phyloP scores from a whole-genome alignment of 345 rosid genomes.

The Ricinus communis region DNA sequence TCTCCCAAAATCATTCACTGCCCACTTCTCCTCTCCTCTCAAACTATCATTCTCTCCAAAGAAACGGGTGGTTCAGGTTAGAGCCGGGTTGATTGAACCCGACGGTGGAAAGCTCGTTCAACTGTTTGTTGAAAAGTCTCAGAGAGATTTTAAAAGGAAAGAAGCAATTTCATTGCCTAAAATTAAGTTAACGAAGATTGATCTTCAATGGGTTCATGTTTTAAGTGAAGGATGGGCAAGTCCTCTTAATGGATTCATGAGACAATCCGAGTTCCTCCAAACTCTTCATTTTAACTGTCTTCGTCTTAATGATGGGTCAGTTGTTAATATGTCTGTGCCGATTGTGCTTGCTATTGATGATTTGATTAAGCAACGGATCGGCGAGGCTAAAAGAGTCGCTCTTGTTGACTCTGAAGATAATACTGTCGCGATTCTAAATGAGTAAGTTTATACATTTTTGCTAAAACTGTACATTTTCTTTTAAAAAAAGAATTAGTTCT shows the following conservation, averaged over 20 bases:
- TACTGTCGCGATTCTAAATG: slow-evolving; percentile 68
- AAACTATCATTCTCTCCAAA: slow-evolving; percentile 33
- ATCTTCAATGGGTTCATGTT: slow-evolving; percentile 92
- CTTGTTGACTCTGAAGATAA: slow-evolving; percentile 68
- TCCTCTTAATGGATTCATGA: slow-evolving; percentile 94
- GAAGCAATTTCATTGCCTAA: slow-evolving; percentile 66
- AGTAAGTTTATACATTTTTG: slow-evolving; percentile 47
- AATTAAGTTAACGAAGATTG: slow-evolving; percentile 68
- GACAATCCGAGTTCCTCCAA: slow-evolving; percentile 99
- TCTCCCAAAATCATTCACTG: slow-evolving; percentile 37
- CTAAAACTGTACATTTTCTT: no score
- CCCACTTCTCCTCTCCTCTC: slow-evolving; percentile 41
- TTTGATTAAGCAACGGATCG: slow-evolving; percentile 59
- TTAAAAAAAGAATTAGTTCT: neutral
- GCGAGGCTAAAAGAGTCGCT: slow-evolving; percentile 65
- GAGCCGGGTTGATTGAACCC: slow-evolving; percentile 70
- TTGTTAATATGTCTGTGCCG: slow-evolving; percentile 97
- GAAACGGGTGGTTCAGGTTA: slow-evolving; percentile 23
- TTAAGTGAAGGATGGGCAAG: slow-evolving; percentile 99
- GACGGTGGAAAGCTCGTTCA: slow-evolving; percentile 87
- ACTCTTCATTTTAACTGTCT: slow-evolving; percentile 98
- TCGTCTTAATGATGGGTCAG: slow-evolving; percentile 85
- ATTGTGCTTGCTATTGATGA: slow-evolving; percentile 88
- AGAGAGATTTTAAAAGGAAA: slow-evolving; percentile 46
- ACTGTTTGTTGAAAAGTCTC: slow-evolving; percentile 58